Evolutionary conservation across 2,329 filamentous ascomycete genomes (phyloP), one percentile per base, ranked within the genome.

Genomic region (Hypoxylon sp.): DNA sequence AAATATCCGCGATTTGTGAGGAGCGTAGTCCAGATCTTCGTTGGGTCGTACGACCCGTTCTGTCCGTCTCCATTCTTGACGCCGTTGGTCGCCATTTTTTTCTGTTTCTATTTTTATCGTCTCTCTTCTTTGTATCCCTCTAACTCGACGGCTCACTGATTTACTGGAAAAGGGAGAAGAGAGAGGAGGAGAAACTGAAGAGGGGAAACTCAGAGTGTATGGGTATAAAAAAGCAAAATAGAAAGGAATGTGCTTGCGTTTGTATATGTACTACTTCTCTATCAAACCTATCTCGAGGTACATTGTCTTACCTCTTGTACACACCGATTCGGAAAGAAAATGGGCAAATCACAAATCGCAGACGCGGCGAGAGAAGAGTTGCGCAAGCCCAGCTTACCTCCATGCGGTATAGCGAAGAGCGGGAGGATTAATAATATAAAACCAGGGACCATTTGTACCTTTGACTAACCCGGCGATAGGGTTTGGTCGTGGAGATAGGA

Each of bases 11-110:
- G 74, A 68, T 76, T 76, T 56, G 74, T 75, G 30, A 76, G 63
- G 39, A 76, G 72, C 6, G 74, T 76, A 47, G 74, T 76, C 74
- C 74, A 76, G 65, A 76, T 76, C 70, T 74, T 75, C 47, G 71
- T 75, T 63, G 73, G 70, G 68, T 76, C 73, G 47, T 74, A 76
- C 47, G 58, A 54, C 51, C 60, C 56, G 12, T 61, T 43, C 29
- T 50, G 50, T 9, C 47, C 46, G 30, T 56, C 43, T 21, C 59
- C 63, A 12, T 59, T 59, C 51, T 54, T 41, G 30, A 51, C 37
- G 23, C 61, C 58, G 61, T 65, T 68, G 47, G 47, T 61, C 46
- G 59, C 57, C 60, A 61, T 61, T 16, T 29, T 27, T 27, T 19
- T 43, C 39, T 14, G 39, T 53, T 14, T 39, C 5, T 27, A 6